phyloP scores from a whole-genome alignment of 352 stramenopile species.

The Globisporangium iwayamae region DNA sequence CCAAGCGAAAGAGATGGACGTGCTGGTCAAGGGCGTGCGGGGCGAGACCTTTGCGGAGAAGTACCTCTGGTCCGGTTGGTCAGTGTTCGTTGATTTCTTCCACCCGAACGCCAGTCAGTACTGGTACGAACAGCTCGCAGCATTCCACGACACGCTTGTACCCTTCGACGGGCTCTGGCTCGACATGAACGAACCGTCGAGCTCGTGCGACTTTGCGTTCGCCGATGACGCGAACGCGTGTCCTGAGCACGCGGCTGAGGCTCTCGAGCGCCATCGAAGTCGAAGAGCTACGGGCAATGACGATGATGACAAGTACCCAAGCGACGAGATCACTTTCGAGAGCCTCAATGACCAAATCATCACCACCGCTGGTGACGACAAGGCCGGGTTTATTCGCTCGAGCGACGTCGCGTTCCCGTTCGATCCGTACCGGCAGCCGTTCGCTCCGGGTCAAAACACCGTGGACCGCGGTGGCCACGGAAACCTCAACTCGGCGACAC shows the following conservation, averaged over 20 bases:
- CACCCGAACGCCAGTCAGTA: slow-evolving; percentile 65
- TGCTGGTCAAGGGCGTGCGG: slow-evolving; percentile 76
- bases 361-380: background rate
- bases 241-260: background rate
- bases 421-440: slow-evolving; percentile 78
- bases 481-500: slow-evolving; percentile 74
- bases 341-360: background rate
- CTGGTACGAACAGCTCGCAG: slow-evolving; percentile 61
- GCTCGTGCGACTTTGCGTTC: slow-evolving; percentile 51
- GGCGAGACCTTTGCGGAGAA: slow-evolving; percentile 68
- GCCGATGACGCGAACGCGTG: slow-evolving; percentile 38
- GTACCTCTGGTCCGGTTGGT: slow-evolving; percentile 56
- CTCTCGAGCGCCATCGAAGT: background rate
- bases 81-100: slow-evolving; percentile 84
- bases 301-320: background rate
- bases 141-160: slow-evolving; percentile 56
- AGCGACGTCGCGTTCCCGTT: slow-evolving; percentile 72
- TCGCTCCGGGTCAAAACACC: slow-evolving; percentile 56
- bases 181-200: slow-evolving; percentile 78
- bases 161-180: slow-evolving; percentile 85
- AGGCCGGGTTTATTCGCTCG: slow-evolving; percentile 55
- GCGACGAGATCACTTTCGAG: slow-evolving; percentile 1
- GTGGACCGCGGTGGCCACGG: slow-evolving; percentile 35
- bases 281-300: background rate
- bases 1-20: slow-evolving; percentile 41